phyloP scores from a whole-genome alignment of 2,329 filamentous ascomycete species.

The Bipolaris zeicola region DNA sequence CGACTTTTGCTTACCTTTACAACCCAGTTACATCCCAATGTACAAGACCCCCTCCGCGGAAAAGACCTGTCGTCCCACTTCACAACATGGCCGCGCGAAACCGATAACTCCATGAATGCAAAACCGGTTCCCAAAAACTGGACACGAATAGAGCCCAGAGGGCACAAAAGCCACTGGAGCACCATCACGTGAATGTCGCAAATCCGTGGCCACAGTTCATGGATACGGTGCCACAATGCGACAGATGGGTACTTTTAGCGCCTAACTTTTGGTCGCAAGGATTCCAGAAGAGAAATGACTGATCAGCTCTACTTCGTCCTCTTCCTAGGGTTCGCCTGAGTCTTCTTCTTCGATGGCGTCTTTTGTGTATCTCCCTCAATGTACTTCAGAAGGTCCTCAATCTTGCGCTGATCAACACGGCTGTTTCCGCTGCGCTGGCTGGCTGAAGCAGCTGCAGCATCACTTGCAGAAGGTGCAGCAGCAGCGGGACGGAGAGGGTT shows the following conservation, averaged over 20 bases:
- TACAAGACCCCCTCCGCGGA: neutral
- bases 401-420: slow-evolving; percentile 75
- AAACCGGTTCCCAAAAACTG: neutral
- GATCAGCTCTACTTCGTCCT: slow-evolving; percentile 7
- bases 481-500: slow-evolving; percentile 65
- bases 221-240: neutral
- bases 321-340: slow-evolving; percentile 52
- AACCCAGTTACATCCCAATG: neutral
- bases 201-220: slow-evolving; percentile 3
- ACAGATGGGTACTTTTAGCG: slow-evolving; percentile 2
- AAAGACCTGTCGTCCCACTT: neutral
- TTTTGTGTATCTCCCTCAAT: slow-evolving; percentile 73
- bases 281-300: neutral
- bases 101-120: slow-evolving; percentile 6
- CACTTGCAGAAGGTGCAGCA: slow-evolving; percentile 63
- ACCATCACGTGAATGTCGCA: neutral
- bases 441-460: slow-evolving; percentile 48
- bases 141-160: neutral
- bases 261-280: neutral
- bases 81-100: neutral
- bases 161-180: neutral
- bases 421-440: slow-evolving; percentile 47
- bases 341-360: slow-evolving; percentile 53
- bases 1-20: slow-evolving; percentile 1
- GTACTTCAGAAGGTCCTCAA: slow-evolving; percentile 92